A percentile compares a stretch with the other conserved stretches of the same genome.
These are phyloP conservation scores for Pulveroboletus sp. DNA, from an alignment of 768 basidiomycete species.

Conservation along the genomic window DNA sequence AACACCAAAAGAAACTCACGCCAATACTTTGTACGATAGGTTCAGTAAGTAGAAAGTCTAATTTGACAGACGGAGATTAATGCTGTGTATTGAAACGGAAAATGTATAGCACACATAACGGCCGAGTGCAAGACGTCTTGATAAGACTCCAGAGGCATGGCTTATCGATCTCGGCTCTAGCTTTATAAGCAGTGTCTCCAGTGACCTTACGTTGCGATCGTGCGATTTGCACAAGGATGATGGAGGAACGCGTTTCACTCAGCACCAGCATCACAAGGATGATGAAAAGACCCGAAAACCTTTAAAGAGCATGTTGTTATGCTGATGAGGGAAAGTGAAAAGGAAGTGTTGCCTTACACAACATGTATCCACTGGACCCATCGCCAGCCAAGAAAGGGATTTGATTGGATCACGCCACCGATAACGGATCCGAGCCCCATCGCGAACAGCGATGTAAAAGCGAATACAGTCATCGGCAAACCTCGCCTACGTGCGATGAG, in stretches of 20 bases:
- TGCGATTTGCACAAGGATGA: constrained; percentile 65
- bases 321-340: background rate
- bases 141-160: constrained; percentile 52
- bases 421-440: constrained; percentile 60
- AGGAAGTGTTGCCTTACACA: constrained; percentile 36
- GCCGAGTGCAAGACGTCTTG: constrained; percentile 62
- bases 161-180: constrained; percentile 58
- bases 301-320: constrained; percentile 26
- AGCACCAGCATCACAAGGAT: too few relatives aligned
- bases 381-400: constrained; percentile 53
- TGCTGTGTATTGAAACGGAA: background rate
- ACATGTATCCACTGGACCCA: constrained; percentile 81
- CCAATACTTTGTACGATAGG: constrained; percentile 70
- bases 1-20: constrained; percentile 35
- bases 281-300: too few relatives aligned
- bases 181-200: constrained; percentile 55
- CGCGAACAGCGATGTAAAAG: constrained; percentile 50
- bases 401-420: constrained; percentile 62
- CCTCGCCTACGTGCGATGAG: constrained; percentile 49
- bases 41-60: constrained; percentile 39
- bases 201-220: constrained; percentile 58
- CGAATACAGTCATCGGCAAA: constrained; percentile 69
- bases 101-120: constrained; percentile 48
- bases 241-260: too few relatives aligned
- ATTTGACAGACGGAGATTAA: background rate